Evolutionary conservation across 768 basidiomycete species (phyloP).

Genomic region (Termitomyces sp.): DNA sequence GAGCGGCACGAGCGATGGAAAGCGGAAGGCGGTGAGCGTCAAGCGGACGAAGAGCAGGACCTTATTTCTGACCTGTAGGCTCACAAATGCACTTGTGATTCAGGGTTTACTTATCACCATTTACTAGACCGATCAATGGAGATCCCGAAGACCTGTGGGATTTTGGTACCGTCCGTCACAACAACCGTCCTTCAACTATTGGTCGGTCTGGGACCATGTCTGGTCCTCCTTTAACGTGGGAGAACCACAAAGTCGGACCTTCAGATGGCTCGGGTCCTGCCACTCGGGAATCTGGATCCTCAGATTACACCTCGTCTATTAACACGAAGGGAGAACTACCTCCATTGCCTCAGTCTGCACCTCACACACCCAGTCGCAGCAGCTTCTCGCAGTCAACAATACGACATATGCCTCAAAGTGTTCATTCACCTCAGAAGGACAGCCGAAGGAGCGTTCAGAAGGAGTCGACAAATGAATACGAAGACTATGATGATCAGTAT

Average conservation of each 20-base stretch:
- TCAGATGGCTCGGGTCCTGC: constrained; percentile 34
- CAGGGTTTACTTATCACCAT: constrained; percentile 2
- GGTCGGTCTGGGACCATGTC: constrained; percentile 62
- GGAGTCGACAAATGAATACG: constrained; percentile 59
- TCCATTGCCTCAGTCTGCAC: constrained; percentile 41
- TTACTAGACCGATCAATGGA: constrained; percentile 42
- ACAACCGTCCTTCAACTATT: constrained; percentile 52
- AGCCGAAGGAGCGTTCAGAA: constrained; percentile 31
- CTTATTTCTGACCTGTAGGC: constrained; percentile 61
- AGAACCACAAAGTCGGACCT: constrained; percentile 56
- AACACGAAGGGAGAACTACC: constrained; percentile 58
- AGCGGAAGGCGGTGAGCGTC: constrained; percentile 77
- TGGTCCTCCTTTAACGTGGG: constrained; percentile 75
- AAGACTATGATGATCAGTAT: constrained; percentile 59
- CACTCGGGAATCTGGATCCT: constrained; percentile 25
- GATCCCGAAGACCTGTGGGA: constrained; percentile 92
- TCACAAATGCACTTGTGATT: neutral
- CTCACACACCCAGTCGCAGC: constrained; percentile 31
- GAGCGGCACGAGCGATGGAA: constrained; percentile 94
- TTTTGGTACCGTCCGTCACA: constrained; percentile 91
- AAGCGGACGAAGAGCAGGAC: constrained; percentile 66
- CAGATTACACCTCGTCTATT: constrained; percentile 39
- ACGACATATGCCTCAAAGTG: constrained; percentile 43
- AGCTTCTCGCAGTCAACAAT: constrained; percentile 65
- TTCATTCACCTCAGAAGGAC: constrained; percentile 19